These are phyloP conservation scores for Fagopyrum homotropicum DNA, from an alignment of 148 eudicot species.

Conservation along the genomic window DNA sequence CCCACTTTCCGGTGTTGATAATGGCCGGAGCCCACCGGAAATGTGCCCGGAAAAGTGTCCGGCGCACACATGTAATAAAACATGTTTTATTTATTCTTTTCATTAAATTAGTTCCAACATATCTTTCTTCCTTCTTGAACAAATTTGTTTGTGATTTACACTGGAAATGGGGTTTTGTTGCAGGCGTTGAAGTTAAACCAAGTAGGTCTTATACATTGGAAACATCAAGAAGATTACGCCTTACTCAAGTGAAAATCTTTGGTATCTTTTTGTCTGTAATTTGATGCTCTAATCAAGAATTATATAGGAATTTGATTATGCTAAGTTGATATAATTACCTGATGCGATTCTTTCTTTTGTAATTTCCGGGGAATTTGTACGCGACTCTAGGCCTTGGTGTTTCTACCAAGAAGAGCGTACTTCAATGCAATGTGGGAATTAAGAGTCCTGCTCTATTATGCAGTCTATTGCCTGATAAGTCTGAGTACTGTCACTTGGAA, in stretches of 20 bases:
- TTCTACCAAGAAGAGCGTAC: slow-evolving; percentile 40
- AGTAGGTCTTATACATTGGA: slow-evolving; percentile 50
- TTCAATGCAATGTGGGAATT: slow-evolving; percentile 81
- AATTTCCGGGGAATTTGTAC: slow-evolving; percentile 21
- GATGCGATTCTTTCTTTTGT: neutral
- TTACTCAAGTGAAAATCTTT: slow-evolving; percentile 52
- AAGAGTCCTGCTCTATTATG: slow-evolving; percentile 82
- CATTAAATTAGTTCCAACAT: too few species aligned
- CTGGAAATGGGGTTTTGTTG: neutral
- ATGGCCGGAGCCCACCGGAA: too few species aligned
- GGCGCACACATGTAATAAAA: too few species aligned
- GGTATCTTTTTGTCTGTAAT: neutral
- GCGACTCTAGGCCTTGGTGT: slow-evolving; percentile 70
- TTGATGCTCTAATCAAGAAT: neutral
- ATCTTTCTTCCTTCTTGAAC: neutral
- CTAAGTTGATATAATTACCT: too few species aligned
- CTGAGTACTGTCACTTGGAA: slow-evolving; percentile 69
- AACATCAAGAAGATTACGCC: slow-evolving; percentile 45
- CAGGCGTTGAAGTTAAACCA: slow-evolving; percentile 72
- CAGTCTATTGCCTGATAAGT: slow-evolving; percentile 57
- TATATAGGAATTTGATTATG: neutral
- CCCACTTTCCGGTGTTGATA: too few species aligned
- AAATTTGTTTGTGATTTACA: neutral
- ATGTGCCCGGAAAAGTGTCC: too few species aligned
- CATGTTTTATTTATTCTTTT: too few species aligned